Conservation (phyloP, 2,329 filamentous ascomycete genomes). For the Pseudocercospora fuligena region DNA sequence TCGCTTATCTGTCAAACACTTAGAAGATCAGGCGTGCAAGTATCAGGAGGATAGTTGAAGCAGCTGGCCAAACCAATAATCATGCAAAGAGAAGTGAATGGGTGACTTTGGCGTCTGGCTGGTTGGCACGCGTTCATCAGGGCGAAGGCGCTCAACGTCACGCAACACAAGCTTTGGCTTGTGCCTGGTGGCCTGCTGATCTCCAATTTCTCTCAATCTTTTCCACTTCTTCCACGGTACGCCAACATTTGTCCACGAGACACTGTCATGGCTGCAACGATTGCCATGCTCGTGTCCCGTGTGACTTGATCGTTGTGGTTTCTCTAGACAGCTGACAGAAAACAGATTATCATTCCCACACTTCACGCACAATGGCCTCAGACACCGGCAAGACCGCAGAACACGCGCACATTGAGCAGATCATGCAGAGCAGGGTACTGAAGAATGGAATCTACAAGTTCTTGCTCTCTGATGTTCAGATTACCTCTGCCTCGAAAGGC, state of each 20-base stretch:
- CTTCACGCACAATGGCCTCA: conserved; percentile 24
- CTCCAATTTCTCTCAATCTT: conserved; percentile 1
- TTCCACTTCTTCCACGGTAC: conserved; percentile 4
- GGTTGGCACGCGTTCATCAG: conserved; percentile 3
- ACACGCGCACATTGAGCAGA: conserved; percentile 51
- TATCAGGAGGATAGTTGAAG: not conserved
- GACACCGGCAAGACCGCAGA: conserved; percentile 41
- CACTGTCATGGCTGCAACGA: not conserved
- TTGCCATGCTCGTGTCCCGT: not conserved
- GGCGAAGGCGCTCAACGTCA: conserved; percentile 1
- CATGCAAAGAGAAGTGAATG: conserved; percentile 2
- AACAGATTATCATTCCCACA: not conserved
- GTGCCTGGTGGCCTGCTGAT: conserved; percentile 9
- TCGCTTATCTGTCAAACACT: not conserved
- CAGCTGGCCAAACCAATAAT: not conserved
- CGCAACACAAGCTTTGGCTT: conserved; percentile 11
- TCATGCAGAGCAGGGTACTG: conserved; percentile 48
- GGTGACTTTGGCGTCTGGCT: conserved; percentile 5
- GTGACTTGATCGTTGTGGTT: not conserved
- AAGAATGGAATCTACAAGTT: conserved; percentile 55
- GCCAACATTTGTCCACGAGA: not conserved
- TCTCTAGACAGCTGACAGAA: conserved; percentile 11
- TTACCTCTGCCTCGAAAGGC: conserved; percentile 51
- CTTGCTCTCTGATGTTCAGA: conserved; percentile 48
- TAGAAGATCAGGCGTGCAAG: not conserved